A percentile compares a stretch with the other conserved stretches of the same genome.
phyloP scores from a whole-genome alignment of 495 filamentous ascomycete species.

The Tetracladium marchalianum region DNA sequence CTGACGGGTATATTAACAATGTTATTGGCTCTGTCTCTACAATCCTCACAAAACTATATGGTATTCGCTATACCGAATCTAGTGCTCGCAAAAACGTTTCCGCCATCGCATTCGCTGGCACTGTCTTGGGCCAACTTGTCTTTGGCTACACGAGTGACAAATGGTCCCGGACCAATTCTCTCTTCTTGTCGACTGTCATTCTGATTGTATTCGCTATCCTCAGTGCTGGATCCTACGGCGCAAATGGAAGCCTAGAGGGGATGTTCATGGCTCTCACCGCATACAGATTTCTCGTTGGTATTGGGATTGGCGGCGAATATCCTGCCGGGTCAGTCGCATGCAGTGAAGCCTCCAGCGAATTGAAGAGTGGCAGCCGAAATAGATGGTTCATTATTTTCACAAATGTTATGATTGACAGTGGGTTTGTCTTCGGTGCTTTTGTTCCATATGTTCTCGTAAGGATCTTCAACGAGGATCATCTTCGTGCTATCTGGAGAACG shows the following conservation, averaged over 20 bases:
- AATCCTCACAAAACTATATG: slow-evolving; percentile 54
- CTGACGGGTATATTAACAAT: slow-evolving; percentile 84
- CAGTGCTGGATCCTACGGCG: slow-evolving; percentile 62
- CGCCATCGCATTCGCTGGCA: slow-evolving; percentile 80
- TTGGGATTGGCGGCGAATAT: slow-evolving; percentile 69
- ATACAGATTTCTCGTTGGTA: slow-evolving; percentile 67
- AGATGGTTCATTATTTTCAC: slow-evolving; percentile 92
- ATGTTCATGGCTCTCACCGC: slow-evolving; percentile 77
- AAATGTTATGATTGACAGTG: slow-evolving; percentile 78
- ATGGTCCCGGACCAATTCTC: slow-evolving; percentile 72
- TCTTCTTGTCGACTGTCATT: slow-evolving; percentile 71
- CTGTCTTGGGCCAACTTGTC: slow-evolving; percentile 71
- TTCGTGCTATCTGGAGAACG: slow-evolving; percentile 66
- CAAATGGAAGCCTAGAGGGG: slow-evolving; percentile 48
- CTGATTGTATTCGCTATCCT: slow-evolving; percentile 80
- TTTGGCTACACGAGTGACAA: slow-evolving; percentile 80
- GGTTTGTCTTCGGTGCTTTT: slow-evolving; percentile 70
- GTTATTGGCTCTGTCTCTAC: slow-evolving; percentile 77
- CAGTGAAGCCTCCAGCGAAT: slow-evolving; percentile 74
- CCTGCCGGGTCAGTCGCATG: slow-evolving; percentile 79
- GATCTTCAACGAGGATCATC: slow-evolving; percentile 56
- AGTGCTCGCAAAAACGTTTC: slow-evolving; percentile 58
- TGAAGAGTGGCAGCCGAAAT: slow-evolving; percentile 71
- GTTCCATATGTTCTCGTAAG: slow-evolving; percentile 61
- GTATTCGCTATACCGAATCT: slow-evolving; percentile 50